These are phyloP conservation scores for Nematocida ironsii DNA, from an alignment of 371 early-diverging fungal genomes.

Conservation along the genomic window DNA sequence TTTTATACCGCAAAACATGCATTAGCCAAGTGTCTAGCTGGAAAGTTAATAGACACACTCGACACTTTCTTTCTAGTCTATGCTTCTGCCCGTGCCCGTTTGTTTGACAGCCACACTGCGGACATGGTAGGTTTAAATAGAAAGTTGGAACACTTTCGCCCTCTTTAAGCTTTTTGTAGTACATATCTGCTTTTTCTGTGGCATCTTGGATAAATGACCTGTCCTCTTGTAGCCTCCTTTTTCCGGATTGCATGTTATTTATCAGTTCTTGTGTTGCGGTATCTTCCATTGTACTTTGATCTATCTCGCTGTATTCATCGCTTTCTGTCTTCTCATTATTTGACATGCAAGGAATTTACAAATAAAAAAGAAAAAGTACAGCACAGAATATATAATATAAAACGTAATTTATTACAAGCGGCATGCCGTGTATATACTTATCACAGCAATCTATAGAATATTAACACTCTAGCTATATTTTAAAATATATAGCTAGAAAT, in stretches of 20 bases:
- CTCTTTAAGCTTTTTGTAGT: constrained; percentile 18
- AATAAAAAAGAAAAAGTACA: neutral
- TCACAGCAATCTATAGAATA: too few species aligned
- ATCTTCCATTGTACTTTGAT: neutral
- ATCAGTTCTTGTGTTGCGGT: neutral
- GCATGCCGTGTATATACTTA: too few species aligned
- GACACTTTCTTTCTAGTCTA: constrained; percentile 16
- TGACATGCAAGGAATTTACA: neutral
- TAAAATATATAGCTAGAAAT: too few species aligned
- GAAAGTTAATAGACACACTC: neutral
- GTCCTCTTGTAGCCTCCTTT: neutral
- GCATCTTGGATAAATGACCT: neutral
- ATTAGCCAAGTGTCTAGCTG: constrained; percentile 13
- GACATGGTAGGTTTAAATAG: constrained; percentile 11
- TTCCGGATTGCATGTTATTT: neutral
- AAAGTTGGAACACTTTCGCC: constrained; percentile 5
- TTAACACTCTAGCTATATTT: too few species aligned
- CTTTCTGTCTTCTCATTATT: neutral
- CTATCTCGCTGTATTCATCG: neutral
- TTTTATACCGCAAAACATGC: neutral
- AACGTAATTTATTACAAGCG: too few species aligned
- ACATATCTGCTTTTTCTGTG: neutral
- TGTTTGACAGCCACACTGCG: constrained; percentile 11
- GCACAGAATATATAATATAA: too few species aligned
- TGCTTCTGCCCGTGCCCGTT: constrained; percentile 22